Evolutionary conservation across 805 yeast genomes (phyloP).

Genomic region (Cyberlindnera galapagoensis): DNA sequence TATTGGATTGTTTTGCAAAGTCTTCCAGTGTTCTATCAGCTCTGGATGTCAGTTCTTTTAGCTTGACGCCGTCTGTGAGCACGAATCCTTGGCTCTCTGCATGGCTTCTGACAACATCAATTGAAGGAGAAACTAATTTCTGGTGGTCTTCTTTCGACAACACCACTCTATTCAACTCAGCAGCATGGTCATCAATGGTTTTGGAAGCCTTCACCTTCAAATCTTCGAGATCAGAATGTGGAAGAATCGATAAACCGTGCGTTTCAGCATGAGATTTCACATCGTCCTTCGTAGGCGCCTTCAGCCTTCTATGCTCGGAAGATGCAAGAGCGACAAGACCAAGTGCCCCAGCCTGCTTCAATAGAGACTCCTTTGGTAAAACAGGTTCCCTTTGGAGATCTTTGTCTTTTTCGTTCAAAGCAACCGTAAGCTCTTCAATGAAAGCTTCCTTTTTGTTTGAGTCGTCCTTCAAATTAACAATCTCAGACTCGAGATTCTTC

Average conservation of each 20-base stretch:
- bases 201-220: slow-evolving; percentile 12
- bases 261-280: slow-evolving; percentile 8
- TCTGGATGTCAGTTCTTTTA: slow-evolving; percentile 3
- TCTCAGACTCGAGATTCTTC: slow-evolving; percentile 2
- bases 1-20: slow-evolving; percentile 19
- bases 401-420: slow-evolving; percentile 10
- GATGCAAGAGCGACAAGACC: slow-evolving; percentile 11
- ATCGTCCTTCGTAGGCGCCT: slow-evolving; percentile 7
- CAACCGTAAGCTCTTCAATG: slow-evolving; percentile 8
- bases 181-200: slow-evolving; percentile 20
- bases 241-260: slow-evolving; percentile 10
- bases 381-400: slow-evolving; percentile 11
- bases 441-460: slow-evolving; percentile 9
- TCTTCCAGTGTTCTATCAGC: slow-evolving; percentile 12
- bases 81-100: slow-evolving; percentile 10
- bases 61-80: slow-evolving; percentile 1
- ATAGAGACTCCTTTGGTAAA: slow-evolving; percentile 9
- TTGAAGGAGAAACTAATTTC: slow-evolving; percentile 11
- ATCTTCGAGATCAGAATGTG: slow-evolving; percentile 7
- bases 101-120: slow-evolving; percentile 5
- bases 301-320: slow-evolving; percentile 7
- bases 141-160: slow-evolving; percentile 12
- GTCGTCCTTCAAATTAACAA: slow-evolving; percentile 7
- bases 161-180: slow-evolving; percentile 10
- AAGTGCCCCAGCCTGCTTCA: slow-evolving; percentile 10